Conservation (phyloP, 2,329 filamentous ascomycete genomes). For the Exophiala sp. region DNA sequence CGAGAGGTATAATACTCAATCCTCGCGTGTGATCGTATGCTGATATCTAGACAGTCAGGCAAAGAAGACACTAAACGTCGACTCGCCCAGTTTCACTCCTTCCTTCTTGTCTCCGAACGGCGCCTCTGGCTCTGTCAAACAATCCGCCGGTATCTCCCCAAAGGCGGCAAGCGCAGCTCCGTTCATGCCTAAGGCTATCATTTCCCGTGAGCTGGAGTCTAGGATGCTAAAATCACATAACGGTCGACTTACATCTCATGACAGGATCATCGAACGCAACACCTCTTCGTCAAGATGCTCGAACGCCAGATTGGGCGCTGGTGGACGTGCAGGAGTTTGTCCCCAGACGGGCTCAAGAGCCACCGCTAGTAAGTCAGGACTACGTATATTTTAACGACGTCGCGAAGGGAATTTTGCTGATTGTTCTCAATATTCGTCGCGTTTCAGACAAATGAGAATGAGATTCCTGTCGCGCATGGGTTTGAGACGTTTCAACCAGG, state of each 20-base stretch:
- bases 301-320: conserved; percentile 42
- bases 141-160: conserved; percentile 58
- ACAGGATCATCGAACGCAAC: conserved; percentile 39
- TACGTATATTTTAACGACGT: background rate
- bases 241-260: conserved; percentile 12
- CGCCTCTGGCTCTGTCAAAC: conserved; percentile 19
- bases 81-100: conserved; percentile 92
- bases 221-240: conserved; percentile 7
- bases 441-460: conserved; percentile 19
- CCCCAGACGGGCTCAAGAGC: conserved; percentile 48
- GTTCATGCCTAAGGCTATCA: conserved; percentile 41
- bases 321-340: conserved; percentile 47
- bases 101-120: conserved; percentile 47
- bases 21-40: background rate
- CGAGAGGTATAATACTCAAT: conserved; percentile 23
- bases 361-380: conserved; percentile 42
- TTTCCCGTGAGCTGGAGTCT: conserved; percentile 34
- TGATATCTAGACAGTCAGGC: conserved; percentile 13
- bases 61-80: conserved; percentile 67
- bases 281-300: conserved; percentile 37
- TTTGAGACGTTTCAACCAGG: conserved; percentile 30
- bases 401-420: background rate
- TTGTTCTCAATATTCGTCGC: background rate
- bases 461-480: conserved; percentile 16
- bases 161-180: conserved; percentile 81